These are phyloP conservation scores for Coemansia pectinata DNA, from an alignment of 192 early-diverging fungal genomes.

Conservation along the genomic window DNA sequence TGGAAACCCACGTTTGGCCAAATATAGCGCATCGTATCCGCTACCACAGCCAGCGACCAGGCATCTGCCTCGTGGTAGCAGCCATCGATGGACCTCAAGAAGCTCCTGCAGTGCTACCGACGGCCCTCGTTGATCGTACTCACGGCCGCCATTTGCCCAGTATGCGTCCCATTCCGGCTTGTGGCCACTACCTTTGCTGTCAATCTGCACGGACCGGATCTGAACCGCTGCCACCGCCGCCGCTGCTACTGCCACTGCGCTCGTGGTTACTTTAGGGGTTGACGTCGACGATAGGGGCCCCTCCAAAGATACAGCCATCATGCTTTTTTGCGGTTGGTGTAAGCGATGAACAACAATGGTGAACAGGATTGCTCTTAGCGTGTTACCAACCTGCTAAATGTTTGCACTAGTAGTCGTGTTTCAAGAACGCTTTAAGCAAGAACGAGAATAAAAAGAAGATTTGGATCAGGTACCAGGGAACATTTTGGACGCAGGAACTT, in stretches of 20 bases:
- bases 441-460: not conserved
- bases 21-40: conserved; percentile 74
- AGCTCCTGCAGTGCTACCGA: conserved; percentile 44
- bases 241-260: not conserved
- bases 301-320: conserved; percentile 44
- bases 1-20: conserved; percentile 56
- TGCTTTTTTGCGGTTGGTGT: not conserved
- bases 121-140: conserved; percentile 26
- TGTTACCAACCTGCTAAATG: not conserved
- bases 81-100: conserved; percentile 43
- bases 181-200: not conserved
- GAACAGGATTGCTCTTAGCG: not conserved
- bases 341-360: not conserved
- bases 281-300: conserved; percentile 7
- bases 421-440: not conserved
- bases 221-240: not conserved
- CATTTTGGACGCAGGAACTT: too few relatives aligned
- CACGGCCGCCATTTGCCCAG: conserved; percentile 19
- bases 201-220: not conserved
- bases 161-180: conserved; percentile 32
- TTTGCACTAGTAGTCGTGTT: not conserved
- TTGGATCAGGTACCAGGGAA: not conserved
- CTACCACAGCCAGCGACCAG: conserved; percentile 51
- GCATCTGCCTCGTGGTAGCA: conserved; percentile 46
- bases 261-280: not conserved